Conservation (phyloP, 2,329 filamentous ascomycete species). For the Biscogniauxia mediterranea region DNA sequence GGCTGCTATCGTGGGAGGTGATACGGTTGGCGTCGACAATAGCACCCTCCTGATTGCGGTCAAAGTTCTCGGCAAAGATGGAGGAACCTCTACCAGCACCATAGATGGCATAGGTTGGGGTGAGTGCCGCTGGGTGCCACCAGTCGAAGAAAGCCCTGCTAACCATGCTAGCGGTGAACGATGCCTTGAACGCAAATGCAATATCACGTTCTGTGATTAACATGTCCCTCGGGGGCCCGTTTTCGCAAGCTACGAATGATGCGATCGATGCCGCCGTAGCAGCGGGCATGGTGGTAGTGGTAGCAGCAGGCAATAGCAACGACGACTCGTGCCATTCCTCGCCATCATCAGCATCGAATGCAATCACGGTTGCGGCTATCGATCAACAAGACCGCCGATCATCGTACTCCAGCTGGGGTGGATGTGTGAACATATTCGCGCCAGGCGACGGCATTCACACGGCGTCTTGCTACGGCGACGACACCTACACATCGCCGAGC, state of each 20-base stretch:
- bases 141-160: conserved; percentile 1
- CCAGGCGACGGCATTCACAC: conserved; percentile 27
- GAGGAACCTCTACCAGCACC: conserved; percentile 20
- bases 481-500: conserved; percentile 16
- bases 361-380: conserved; percentile 28
- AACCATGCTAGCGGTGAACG: conserved; percentile 23
- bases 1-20: conserved; percentile 26
- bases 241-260: conserved; percentile 20
- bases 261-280: conserved; percentile 18
- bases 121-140: conserved; percentile 10
- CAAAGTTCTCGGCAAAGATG: conserved; percentile 24
- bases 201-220: conserved; percentile 28
- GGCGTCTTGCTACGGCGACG: conserved; percentile 20
- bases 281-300: conserved; percentile 27
- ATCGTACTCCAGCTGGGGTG: conserved; percentile 27
- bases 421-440: conserved; percentile 26
- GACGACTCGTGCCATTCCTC: conserved; percentile 24
- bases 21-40: conserved; percentile 28
- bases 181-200: conserved; percentile 20
- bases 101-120: conserved; percentile 30
- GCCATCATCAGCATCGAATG: conserved; percentile 23
- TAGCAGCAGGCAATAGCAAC: conserved; percentile 28
- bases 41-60: conserved; percentile 26
- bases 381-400: conserved; percentile 23
- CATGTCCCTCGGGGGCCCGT: conserved; percentile 25